These are phyloP conservation scores for Wickerhamomyces rabaulensis DNA, from an alignment of 805 yeast genomes.

Conservation along the genomic window DNA sequence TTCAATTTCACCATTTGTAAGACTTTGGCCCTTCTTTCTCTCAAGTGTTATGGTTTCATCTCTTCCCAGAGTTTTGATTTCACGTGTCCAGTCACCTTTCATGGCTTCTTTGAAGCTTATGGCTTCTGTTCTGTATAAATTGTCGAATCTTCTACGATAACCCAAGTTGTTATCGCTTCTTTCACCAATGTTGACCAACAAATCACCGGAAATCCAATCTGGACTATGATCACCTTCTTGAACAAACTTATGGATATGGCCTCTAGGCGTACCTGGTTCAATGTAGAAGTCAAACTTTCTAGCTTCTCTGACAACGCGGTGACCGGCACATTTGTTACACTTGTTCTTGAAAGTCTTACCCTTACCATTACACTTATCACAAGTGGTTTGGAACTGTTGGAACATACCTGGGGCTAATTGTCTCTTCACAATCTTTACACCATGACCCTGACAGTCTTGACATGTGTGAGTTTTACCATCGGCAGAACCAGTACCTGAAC, in stretches of 20 bases:
- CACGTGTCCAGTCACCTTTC: slow-evolving; percentile 75
- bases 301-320: slow-evolving; percentile 49
- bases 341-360: slow-evolving; percentile 62
- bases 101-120: slow-evolving; percentile 67
- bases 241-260: slow-evolving; percentile 48
- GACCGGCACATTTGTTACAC: slow-evolving; percentile 71
- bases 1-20: slow-evolving; percentile 69
- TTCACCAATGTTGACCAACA: slow-evolving; percentile 59
- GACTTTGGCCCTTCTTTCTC: slow-evolving; percentile 47
- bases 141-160: slow-evolving; percentile 70
- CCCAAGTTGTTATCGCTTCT: slow-evolving; percentile 59
- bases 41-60: slow-evolving; percentile 36
- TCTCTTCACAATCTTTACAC: slow-evolving; percentile 55
- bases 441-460: slow-evolving; percentile 67
- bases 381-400: slow-evolving; percentile 74
- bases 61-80: slow-evolving; percentile 46
- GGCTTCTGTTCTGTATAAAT: slow-evolving; percentile 78
- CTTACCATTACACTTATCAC: slow-evolving; percentile 76
- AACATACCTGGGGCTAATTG: slow-evolving; percentile 89
- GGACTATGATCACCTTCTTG: slow-evolving; percentile 87
- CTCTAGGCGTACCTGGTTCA: slow-evolving; percentile 65
- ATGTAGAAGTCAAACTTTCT: slow-evolving; percentile 59
- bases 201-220: slow-evolving; percentile 77
- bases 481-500: slow-evolving; percentile 81
- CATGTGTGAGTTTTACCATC: slow-evolving; percentile 72